phyloP scores from a whole-genome alignment of 805 yeast species.

The Barnettozyma siamensis region DNA sequence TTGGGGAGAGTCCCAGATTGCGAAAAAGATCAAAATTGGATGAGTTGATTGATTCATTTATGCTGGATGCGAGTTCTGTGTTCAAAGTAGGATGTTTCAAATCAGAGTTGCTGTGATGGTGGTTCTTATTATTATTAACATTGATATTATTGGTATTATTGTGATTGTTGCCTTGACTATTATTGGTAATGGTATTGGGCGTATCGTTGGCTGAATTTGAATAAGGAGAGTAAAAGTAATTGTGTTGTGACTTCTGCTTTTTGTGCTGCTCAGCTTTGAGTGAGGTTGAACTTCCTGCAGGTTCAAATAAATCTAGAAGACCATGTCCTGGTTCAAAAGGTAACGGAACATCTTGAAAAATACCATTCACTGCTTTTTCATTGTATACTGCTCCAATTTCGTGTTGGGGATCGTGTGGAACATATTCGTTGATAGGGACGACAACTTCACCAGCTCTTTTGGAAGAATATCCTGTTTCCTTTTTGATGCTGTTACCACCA shows the following conservation, averaged over 20 bases:
- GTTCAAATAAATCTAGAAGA: slow-evolving; percentile 32
- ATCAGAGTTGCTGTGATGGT: neutral
- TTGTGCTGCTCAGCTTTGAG: neutral
- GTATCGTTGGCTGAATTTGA: neutral
- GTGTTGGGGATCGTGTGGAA: slow-evolving; percentile 25
- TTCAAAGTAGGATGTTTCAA: neutral
- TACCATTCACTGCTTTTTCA: slow-evolving; percentile 18
- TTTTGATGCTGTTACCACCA: neutral
- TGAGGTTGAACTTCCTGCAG: neutral
- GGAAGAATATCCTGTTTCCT: neutral
- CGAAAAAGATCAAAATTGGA: slow-evolving; percentile 6
- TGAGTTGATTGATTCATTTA: neutral
- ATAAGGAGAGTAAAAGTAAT: slow-evolving; percentile 2
- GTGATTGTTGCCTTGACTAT: neutral
- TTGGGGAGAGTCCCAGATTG: slow-evolving; percentile 7
- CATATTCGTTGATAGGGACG: slow-evolving; percentile 32
- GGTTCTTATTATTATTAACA: too few relatives aligned
- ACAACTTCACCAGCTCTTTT: slow-evolving; percentile 33
- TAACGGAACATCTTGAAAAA: slow-evolving; percentile 29
- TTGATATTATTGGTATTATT: too few relatives aligned
- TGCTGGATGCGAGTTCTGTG: neutral
- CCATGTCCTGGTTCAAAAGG: slow-evolving; percentile 34
- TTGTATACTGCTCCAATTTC: slow-evolving; percentile 27
- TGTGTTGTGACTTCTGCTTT: neutral
- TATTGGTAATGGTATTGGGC: neutral